Evolutionary conservation across 768 basidiomycete genomes (phyloP).

Genomic region (Suillus cothurnatus): DNA sequence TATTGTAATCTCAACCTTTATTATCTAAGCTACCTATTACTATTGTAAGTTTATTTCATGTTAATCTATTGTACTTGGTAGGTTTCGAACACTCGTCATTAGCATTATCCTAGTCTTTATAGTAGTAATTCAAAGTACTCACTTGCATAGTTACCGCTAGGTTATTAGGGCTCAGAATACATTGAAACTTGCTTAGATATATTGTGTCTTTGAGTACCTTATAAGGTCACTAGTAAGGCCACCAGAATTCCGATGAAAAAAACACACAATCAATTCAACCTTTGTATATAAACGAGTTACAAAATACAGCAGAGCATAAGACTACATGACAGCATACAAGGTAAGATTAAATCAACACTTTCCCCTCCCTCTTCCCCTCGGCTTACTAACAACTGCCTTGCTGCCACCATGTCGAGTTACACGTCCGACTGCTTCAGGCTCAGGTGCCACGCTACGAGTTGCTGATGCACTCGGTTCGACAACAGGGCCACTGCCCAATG

Average conservation of each 20-base stretch:
- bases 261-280: background rate
- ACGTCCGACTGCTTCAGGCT: background rate
- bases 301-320: background rate
- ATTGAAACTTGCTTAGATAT: no score
- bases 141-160: no score
- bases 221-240: background rate
- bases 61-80: background rate
- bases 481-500: background rate
- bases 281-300: background rate
- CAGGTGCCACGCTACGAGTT: background rate
- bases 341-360: background rate
- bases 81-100: background rate
- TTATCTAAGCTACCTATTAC: background rate
- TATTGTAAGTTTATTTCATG: background rate
- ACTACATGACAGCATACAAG: background rate
- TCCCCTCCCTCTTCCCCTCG: background rate
- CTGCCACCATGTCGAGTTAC: background rate
- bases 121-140: background rate
- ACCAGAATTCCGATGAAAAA: background rate
- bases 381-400: background rate
- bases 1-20: background rate
- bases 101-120: background rate
- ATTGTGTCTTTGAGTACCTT: no score
- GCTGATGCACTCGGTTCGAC: background rate
- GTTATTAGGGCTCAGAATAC: no score